phyloP scores from a whole-genome alignment of 2,329 filamentous ascomycete species.

The Ustilaginoidea virens region DNA sequence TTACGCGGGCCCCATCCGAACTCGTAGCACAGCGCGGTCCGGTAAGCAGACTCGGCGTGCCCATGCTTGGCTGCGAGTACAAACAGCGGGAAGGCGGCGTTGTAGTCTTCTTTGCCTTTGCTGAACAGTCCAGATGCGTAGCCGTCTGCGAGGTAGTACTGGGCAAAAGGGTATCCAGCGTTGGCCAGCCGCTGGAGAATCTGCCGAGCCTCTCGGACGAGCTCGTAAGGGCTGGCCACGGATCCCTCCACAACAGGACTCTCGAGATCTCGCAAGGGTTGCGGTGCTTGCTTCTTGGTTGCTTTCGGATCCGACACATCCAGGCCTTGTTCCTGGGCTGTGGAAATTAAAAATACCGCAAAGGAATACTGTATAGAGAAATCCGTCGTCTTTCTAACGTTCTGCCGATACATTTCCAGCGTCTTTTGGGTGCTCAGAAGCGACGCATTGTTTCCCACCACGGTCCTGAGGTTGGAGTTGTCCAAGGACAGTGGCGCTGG shows the following conservation, averaged over 20 bases:
- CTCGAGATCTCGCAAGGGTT: constrained; percentile 29
- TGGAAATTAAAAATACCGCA: constrained; percentile 82
- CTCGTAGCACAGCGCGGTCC: constrained; percentile 88
- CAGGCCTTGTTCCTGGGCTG: constrained; percentile 63
- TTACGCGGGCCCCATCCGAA: constrained; percentile 94
- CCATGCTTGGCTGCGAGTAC: constrained; percentile 90
- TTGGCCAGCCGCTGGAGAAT: constrained; percentile 80
- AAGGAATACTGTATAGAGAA: constrained; percentile 88
- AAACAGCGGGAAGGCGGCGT: constrained; percentile 84
- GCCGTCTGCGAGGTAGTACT: constrained; percentile 93
- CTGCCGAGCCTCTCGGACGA: constrained; percentile 74
- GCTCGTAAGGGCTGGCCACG: constrained; percentile 42
- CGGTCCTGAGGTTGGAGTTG: constrained; percentile 64
- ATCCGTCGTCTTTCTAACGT: constrained; percentile 94
- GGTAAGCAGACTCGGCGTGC: constrained; percentile 89
- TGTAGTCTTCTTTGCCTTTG: constrained; percentile 85
- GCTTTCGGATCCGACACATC: constrained; percentile 30
- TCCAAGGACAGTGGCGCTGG: constrained; percentile 55
- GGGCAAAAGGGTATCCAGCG: constrained; percentile 85
- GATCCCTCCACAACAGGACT: constrained; percentile 29
- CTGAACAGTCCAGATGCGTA: constrained; percentile 89
- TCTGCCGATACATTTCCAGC: constrained; percentile 91
- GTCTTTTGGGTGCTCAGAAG: constrained; percentile 85
- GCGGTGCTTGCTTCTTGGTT: constrained; percentile 28
- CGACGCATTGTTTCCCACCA: constrained; percentile 79